Conservation (phyloP, 257 asterid species). For the Nicotiana undulata region DNA sequence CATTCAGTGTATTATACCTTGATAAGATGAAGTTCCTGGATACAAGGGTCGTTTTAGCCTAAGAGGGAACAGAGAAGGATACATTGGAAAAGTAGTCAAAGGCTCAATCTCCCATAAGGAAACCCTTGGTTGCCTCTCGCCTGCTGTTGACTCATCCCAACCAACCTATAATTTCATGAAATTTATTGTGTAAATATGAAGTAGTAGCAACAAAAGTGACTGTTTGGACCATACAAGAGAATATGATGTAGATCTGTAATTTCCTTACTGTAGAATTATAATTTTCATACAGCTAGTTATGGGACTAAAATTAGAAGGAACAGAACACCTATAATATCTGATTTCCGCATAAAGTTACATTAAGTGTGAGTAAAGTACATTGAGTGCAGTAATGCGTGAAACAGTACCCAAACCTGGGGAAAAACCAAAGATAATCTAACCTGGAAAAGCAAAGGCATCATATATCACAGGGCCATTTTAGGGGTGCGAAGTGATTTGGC, state of each 20-base stretch:
- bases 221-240: background rate
- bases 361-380: background rate
- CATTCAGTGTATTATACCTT: conserved; percentile 38
- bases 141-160: conserved; percentile 98
- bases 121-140: conserved; percentile 95
- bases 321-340: background rate
- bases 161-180: conserved; percentile 55
- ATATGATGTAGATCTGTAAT: background rate
- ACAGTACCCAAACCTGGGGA: too few relatives aligned
- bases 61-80: conserved; percentile 81
- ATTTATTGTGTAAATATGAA: background rate
- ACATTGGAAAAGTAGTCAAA: conserved; percentile 93
- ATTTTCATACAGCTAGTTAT: background rate
- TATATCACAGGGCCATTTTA: background rate
- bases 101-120: conserved; percentile 98
- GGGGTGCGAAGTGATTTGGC: background rate
- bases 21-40: conserved; percentile 85
- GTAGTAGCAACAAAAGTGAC: background rate
- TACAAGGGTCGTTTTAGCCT: conserved; percentile 95
- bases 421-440: background rate
- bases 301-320: background rate
- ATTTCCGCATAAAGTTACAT: background rate
- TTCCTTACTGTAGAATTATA: background rate
- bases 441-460: background rate
- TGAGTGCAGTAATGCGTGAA: background rate